A percentile compares a stretch with the other conserved stretches of the same genome.
Evolutionary conservation across 176 grass and related monocot species (phyloP).

Genomic region (Poa pratensis): DNA sequence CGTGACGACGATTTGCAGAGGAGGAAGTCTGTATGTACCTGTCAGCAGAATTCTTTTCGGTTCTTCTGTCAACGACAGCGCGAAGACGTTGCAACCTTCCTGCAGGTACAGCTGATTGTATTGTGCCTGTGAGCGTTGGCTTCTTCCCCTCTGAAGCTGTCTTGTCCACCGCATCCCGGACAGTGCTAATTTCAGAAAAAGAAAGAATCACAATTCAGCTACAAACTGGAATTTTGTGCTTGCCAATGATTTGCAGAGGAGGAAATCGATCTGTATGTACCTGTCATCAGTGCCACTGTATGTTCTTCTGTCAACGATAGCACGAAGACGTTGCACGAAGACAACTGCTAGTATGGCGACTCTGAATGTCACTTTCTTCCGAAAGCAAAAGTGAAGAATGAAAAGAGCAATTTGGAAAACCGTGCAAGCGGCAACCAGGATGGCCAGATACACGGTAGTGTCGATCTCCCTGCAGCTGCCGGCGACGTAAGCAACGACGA

Average conservation of each 20-base stretch:
- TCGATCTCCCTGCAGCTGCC: not conserved
- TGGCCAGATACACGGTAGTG: not conserved
- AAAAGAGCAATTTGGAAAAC: not conserved
- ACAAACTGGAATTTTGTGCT: not conserved
- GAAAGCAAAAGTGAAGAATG: not conserved
- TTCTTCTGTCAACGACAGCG: not conserved
- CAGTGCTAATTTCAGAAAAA: not conserved
- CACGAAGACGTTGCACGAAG: not conserved
- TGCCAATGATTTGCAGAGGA: not conserved
- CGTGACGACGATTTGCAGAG: not conserved
- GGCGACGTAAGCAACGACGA: not conserved
- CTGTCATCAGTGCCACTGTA: not conserved
- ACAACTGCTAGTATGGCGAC: not conserved
- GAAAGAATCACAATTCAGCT: not conserved
- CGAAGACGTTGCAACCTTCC: not conserved
- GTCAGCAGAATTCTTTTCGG: not conserved
- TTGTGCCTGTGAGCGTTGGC: not conserved
- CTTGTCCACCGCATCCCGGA: not conserved
- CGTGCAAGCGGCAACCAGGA: not conserved
- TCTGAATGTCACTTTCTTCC: not conserved
- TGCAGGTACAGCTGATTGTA: not conserved
- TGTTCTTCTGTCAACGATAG: not conserved
- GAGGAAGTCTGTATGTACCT: not conserved
- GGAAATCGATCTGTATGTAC: not conserved
- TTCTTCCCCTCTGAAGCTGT: not conserved